phyloP scores from a whole-genome alignment of 768 basidiomycete genomes.

The Xanthoconium stramineum region DNA sequence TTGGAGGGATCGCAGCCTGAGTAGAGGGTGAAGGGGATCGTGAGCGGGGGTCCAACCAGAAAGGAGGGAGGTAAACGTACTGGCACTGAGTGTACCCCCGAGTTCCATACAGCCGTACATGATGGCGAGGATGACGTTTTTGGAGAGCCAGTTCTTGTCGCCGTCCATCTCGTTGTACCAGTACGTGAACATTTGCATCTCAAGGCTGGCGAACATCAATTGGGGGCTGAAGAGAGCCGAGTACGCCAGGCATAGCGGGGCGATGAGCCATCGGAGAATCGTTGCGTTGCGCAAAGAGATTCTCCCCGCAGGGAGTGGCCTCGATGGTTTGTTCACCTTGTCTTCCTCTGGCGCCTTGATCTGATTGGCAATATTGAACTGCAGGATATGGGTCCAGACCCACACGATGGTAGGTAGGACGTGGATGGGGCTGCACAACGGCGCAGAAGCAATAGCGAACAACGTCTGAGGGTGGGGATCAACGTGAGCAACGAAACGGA shows the following conservation, averaged over 20 bases:
- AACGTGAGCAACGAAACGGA: not conserved
- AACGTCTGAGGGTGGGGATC: slow-evolving; percentile 24
- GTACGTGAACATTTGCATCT: slow-evolving; percentile 31
- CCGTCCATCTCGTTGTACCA: slow-evolving; percentile 40
- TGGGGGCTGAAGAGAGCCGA: slow-evolving; percentile 33
- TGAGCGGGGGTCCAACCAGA: not conserved
- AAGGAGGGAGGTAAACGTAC: slow-evolving; percentile 18
- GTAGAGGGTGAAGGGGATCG: not conserved
- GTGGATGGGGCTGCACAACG: slow-evolving; percentile 19
- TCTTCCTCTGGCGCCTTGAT: slow-evolving; percentile 42
- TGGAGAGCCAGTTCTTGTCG: slow-evolving; percentile 38
- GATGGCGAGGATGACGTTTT: slow-evolving; percentile 38
- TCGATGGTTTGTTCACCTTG: slow-evolving; percentile 41
- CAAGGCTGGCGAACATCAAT: slow-evolving; percentile 33
- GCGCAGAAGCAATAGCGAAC: slow-evolving; percentile 34
- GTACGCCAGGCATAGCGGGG: slow-evolving; percentile 34
- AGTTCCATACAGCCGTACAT: slow-evolving; percentile 33
- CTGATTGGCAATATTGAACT: slow-evolving; percentile 45
- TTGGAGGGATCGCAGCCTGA: slow-evolving; percentile 22
- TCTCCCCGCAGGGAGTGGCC: slow-evolving; percentile 44
- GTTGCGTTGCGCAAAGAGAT: slow-evolving; percentile 35
- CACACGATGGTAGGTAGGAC: slow-evolving; percentile 36
- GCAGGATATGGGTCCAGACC: slow-evolving; percentile 46
- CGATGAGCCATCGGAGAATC: slow-evolving; percentile 36
- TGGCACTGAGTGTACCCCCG: slow-evolving; percentile 38